Base-by-base conservation (phyloP, 2,329 filamentous ascomycete species). In the Colletotrichum orchidophilum region DNA sequence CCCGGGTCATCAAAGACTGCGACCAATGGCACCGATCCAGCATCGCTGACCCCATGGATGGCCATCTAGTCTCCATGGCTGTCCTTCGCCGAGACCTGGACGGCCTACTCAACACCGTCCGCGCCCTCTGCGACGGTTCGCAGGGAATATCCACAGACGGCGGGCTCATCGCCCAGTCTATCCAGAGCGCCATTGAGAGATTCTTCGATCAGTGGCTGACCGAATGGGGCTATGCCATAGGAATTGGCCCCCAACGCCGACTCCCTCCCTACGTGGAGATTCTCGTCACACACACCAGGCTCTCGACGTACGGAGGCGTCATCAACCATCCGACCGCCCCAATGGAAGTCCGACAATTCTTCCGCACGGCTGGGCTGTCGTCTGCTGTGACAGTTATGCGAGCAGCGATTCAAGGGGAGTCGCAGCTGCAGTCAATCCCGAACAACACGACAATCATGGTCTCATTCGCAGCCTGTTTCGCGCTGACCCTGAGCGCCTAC, bases 371-470 rank as follows among this genome's bases (percentile, higher is more conserved):
- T 0, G 91, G 91, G 1, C 85, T 94, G 0, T 93, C 92, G 0
- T 92, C 92, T 0, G 91, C 92, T 0, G 80, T 94, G n/a, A 93
- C 93, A 69, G 92, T 94, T 5, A 88, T 94, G 84, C 88, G 92
- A 26, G 91, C 90, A 1, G 92, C 92, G 0, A 92, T 94, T 6
- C 92, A 93, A 78, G 92, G 92, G 39, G 92, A 94, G 76, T 83
- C 86, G 0, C 87, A 91, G 72, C 84, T 94, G 0, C 90, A 90
- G 66, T 93, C 92, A 0, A 94, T 94, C 92, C 92, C 92, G 0
- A 94, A 94, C 79, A 94, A 94, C 75, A 93, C 92, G 0, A 88
- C 92, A 66, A 93, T 94, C 73, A 94, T 94, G 92, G 93, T 94
- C 13, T 92, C 91, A 1, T 94, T 93, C 73, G 92, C 92, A 0